A percentile compares a stretch with the other conserved stretches of the same genome.
Conservation (phyloP, 2,329 filamentous ascomycete genomes). For the Ciborinia camelliae region DNA sequence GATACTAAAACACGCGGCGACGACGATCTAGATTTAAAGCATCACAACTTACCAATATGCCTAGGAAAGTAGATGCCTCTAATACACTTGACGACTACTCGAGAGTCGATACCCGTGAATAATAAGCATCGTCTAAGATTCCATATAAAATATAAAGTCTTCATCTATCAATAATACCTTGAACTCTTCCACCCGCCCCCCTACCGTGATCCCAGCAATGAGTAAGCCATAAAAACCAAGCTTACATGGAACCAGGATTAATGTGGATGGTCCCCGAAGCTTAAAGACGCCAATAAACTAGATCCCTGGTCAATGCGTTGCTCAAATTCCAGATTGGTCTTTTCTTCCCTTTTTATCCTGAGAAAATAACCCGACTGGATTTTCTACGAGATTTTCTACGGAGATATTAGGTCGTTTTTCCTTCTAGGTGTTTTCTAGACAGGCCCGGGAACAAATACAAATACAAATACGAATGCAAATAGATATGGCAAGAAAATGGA, state of each 20-base stretch:
- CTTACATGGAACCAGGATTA: slow-evolving; percentile 10
- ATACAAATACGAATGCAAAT: neutral
- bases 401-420: neutral
- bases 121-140: neutral
- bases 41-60: neutral
- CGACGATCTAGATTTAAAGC: neutral
- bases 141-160: too few species aligned
- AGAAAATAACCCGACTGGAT: neutral
- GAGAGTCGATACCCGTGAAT: neutral
- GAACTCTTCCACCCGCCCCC: neutral
- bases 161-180: too few species aligned
- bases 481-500: neutral
- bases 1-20: neutral
- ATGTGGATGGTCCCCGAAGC: slow-evolving; percentile 17
- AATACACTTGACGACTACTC: slow-evolving; percentile 5
- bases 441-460: too few species aligned
- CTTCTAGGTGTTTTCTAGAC: neutral
- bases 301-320: slow-evolving; percentile 14
- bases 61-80: neutral
- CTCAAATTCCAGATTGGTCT: slow-evolving; percentile 8
- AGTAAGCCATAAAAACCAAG: slow-evolving; percentile 8
- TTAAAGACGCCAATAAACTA: slow-evolving; percentile 19
- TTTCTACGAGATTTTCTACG: neutral
- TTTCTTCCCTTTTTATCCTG: neutral
- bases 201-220: neutral